Percentiles rank a stretch among this genome's conserved stretches.
phyloP scores from a whole-genome alignment of 768 basidiomycete genomes.

The Termitomyces titanicus region DNA sequence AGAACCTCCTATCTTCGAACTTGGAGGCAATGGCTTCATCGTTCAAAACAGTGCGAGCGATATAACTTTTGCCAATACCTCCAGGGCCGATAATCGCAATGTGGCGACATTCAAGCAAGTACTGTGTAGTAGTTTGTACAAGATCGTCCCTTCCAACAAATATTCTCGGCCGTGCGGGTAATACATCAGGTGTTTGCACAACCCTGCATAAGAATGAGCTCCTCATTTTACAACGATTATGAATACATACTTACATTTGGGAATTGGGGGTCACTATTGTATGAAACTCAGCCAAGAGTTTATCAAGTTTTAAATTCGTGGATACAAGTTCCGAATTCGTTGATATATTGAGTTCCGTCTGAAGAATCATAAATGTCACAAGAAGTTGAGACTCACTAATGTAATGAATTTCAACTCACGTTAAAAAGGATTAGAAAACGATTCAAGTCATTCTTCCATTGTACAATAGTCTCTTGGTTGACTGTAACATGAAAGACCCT shows the following conservation, averaged over 20 bases:
- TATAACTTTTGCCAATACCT: constrained; percentile 6
- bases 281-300: constrained; percentile 6
- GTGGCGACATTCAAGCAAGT: neutral
- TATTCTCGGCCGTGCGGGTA: neutral
- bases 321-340: constrained; percentile 8
- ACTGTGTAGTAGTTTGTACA: neutral
- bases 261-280: neutral
- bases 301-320: constrained; percentile 7
- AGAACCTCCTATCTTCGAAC: neutral
- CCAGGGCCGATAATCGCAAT: constrained; percentile 6
- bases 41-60: constrained; percentile 1
- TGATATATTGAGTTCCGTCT: constrained; percentile 8
- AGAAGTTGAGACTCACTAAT: too few species aligned
- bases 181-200: neutral
- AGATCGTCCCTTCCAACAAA: constrained; percentile 3
- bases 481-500: constrained; percentile 7
- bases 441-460: constrained; percentile 4
- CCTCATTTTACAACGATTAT: neutral
- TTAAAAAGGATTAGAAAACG: constrained; percentile 6
- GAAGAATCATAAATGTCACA: too few species aligned
- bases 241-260: neutral
- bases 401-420: too few species aligned
- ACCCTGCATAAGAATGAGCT: neutral
- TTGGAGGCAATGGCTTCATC: neutral
- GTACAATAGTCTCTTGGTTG: constrained; percentile 5